These are phyloP conservation scores for Podospora conica DNA, from an alignment of 495 filamentous ascomycete genomes.

Conservation along the genomic window DNA sequence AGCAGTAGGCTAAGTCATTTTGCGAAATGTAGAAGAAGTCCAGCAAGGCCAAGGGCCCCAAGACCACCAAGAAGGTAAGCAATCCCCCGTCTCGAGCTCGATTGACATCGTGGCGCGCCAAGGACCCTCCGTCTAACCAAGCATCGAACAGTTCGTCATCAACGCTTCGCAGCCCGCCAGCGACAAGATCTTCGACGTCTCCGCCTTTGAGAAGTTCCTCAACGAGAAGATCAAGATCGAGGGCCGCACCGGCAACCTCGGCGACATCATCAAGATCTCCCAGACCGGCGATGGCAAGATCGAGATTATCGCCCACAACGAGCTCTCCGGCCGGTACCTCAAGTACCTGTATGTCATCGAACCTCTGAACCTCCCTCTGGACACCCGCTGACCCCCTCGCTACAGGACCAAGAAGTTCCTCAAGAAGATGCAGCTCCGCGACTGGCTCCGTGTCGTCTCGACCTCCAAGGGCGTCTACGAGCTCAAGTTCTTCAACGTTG, in stretches of 20 bases:
- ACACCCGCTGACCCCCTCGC: conserved; percentile 2
- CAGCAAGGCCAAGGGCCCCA: conserved; percentile 51
- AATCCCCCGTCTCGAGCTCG: not conserved
- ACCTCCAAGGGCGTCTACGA: conserved; percentile 97
- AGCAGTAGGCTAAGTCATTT: conserved; percentile 90
- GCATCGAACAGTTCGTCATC: conserved; percentile 88
- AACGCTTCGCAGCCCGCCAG: conserved; percentile 93
- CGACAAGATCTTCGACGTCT: conserved; percentile 99
- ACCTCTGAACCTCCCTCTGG: not conserved
- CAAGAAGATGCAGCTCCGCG: conserved; percentile 99
- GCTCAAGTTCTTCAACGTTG: conserved; percentile 99
- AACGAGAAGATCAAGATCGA: conserved; percentile 99
- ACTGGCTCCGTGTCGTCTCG: conserved; percentile 98
- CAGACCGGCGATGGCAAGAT: conserved; percentile 92
- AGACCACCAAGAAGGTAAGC: conserved; percentile 59
- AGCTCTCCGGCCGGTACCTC: conserved; percentile 96
- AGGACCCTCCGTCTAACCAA: conserved; percentile 54
- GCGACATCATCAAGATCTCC: conserved; percentile 84
- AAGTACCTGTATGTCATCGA: conserved; percentile 84
- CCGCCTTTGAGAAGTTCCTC: conserved; percentile 99
- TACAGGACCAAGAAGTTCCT: conserved; percentile 99
- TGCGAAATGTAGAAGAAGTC: conserved; percentile 55
- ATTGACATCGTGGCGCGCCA: conserved; percentile 25
- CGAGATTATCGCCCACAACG: conserved; percentile 93
- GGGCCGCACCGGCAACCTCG: conserved; percentile 94